Percentiles rank a stretch among this genome's conserved stretches.
Evolutionary conservation across 768 basidiomycete genomes (phyloP).

Genomic region (Auricularia heimuer): DNA sequence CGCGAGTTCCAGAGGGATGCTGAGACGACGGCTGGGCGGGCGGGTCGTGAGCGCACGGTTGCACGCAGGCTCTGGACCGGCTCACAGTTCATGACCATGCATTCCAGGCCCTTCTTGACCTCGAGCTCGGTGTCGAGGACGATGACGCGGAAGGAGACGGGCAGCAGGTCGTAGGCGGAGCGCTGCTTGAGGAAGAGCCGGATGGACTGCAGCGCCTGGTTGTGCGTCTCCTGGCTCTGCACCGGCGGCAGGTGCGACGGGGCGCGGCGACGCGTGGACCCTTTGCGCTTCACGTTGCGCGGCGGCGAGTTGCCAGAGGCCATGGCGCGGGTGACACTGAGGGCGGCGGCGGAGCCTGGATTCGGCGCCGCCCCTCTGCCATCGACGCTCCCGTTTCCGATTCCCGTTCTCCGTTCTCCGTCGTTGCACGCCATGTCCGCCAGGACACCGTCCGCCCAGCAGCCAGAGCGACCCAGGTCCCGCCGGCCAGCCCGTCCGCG

Average conservation of each 20-base stretch:
- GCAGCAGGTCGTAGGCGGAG: conserved; percentile 92
- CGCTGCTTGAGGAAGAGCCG: conserved; percentile 75
- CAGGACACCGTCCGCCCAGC: neutral
- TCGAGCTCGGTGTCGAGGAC: conserved; percentile 93
- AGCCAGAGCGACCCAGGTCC: neutral
- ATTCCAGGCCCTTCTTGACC: conserved; percentile 90
- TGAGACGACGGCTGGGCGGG: conserved; percentile 76
- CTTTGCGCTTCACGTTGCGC: conserved; percentile 24
- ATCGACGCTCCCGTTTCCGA: no score
- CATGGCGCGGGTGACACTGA: neutral
- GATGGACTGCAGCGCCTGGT: conserved; percentile 59
- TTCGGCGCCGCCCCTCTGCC: no score
- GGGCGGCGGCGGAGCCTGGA: no score
- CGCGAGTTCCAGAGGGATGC: conserved; percentile 98
- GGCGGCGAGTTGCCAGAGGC: neutral
- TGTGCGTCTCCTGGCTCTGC: conserved; percentile 51
- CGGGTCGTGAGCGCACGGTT: neutral
- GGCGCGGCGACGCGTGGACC: conserved; percentile 48
- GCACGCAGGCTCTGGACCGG: conserved; percentile 13
- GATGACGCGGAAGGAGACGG: conserved; percentile 92
- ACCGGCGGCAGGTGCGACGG: conserved; percentile 46
- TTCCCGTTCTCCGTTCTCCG: no score
- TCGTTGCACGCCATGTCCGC: no score
- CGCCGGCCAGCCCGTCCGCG: neutral
- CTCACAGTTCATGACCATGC: conserved; percentile 69